Evolutionary conservation across 345 rosid species (phyloP).

Genomic region (Eucalyptus pumila): DNA sequence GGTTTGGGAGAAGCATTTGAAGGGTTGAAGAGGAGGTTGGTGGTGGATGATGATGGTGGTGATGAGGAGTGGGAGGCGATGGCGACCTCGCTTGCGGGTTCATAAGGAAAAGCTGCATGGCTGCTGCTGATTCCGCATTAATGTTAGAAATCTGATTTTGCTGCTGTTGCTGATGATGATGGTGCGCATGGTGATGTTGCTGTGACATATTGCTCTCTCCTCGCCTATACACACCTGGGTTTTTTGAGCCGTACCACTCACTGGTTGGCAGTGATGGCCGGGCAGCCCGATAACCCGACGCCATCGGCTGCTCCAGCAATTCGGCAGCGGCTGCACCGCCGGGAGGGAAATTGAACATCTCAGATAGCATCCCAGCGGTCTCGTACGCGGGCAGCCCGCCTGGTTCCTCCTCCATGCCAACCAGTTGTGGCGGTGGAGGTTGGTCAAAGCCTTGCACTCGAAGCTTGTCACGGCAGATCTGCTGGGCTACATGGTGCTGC

Average conservation of each 20-base stretch:
- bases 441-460: constrained; percentile 26
- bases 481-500: constrained; percentile 45
- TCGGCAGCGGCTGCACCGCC: constrained; percentile 20
- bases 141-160: constrained; percentile 25
- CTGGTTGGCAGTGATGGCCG: not conserved
- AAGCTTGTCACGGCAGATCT: constrained; percentile 64
- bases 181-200: constrained; percentile 8
- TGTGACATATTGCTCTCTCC: not conserved
- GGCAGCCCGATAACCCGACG: constrained; percentile 4
- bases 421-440: constrained; percentile 24
- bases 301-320: constrained; percentile 12
- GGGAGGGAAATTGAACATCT: constrained; percentile 79
- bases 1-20: constrained; percentile 75
- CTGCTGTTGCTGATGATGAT: constrained; percentile 16
- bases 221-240: constrained; percentile 1
- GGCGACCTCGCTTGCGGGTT: constrained; percentile 82
- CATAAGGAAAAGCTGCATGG: constrained; percentile 92
- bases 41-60: constrained; percentile 8
- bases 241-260: constrained; percentile 45
- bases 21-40: constrained; percentile 54
- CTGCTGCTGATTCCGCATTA: constrained; percentile 64
- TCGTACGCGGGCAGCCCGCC: constrained; percentile 43
- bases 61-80: constrained; percentile 29
- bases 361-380: constrained; percentile 83
- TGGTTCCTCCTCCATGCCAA: constrained; percentile 39